Base-by-base conservation (phyloP, 495 filamentous ascomycete species). In the Letharia columbiana region DNA sequence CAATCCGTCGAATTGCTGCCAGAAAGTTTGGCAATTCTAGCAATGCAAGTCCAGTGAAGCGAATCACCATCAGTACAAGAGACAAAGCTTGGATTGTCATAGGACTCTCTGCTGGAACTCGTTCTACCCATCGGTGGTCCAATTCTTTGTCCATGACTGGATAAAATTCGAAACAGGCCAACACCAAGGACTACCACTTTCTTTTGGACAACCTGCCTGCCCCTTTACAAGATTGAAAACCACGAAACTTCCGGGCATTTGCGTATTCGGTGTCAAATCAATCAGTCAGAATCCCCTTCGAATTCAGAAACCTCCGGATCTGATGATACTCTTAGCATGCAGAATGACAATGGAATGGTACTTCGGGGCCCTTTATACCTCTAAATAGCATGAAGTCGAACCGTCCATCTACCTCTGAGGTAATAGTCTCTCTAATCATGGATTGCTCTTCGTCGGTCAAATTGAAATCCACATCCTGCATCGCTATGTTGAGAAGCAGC, bases 401-500 rank as follows among this genome's bases (percentile, higher is more conserved):
- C 37, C 73, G 71, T 13, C 80, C 80, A 56, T 74, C 72, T 1
- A 81, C 67, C 13, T 69, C 74, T 39, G 68, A 68, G 28, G 64
- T 70, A 47, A 82, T 69, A 15, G 66, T 73, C 28, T 79, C 71
- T 50, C 68, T 72, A 31, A 82, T 80, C n/a, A 69, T 39, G 17
- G 39, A 62, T 64, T 79, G 73, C 20, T 77, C 73, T 4, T 71
- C 63, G 20, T 77, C 73, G 4, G 72, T 72, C 40, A 82, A 65
- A 56, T 75, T 60, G 37, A 68, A 73, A 15, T 75, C 73, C 12
- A 69, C 60, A 18, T 71, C 72, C 40, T 75, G 74, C 62, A 72
- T 77, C 71, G 77, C 68, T 18, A 82, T 74, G 9, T 73, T 74
- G n/a, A 83, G 62, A 20, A 69, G 60, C 42, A 82, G 71, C 13